Conservation (phyloP, 257 asterid species). For the Solanum ahanhuiri region DNA sequence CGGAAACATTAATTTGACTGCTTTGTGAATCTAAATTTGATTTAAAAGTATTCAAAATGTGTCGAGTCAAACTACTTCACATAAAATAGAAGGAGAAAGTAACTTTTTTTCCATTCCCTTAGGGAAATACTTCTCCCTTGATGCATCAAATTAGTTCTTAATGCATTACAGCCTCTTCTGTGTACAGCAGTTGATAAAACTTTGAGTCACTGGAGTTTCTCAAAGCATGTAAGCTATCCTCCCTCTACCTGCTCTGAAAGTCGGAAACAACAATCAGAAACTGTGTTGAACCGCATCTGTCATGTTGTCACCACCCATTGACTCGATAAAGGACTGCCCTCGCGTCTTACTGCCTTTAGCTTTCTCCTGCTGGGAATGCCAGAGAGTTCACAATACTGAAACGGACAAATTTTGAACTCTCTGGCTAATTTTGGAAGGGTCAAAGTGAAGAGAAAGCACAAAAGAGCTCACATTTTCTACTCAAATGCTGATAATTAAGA, state of each 20-base stretch:
- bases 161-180: neutral
- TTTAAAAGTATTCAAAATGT: neutral
- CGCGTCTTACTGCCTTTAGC: neutral
- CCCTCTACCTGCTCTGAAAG: neutral
- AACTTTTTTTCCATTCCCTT: neutral
- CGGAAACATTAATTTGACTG: neutral
- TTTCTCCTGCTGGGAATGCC: neutral
- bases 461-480: neutral
- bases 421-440: neutral
- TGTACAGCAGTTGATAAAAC: neutral
- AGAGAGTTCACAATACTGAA: neutral
- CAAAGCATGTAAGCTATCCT: neutral
- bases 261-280: neutral
- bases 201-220: neutral
- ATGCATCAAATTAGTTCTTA: neutral
- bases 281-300: too few relatives aligned
- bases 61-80: neutral
- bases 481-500: neutral
- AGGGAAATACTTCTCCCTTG: neutral
- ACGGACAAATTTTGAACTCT: neutral
- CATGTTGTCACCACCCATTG: too few relatives aligned
- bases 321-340: neutral
- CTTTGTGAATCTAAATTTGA: neutral
- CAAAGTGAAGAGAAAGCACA: neutral
- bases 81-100: neutral